A percentile compares a stretch with the other conserved stretches of the same genome.
Evolutionary conservation across 108 stramenopile species (phyloP).

Genomic region (Cylindrotheca fusiformis): DNA sequence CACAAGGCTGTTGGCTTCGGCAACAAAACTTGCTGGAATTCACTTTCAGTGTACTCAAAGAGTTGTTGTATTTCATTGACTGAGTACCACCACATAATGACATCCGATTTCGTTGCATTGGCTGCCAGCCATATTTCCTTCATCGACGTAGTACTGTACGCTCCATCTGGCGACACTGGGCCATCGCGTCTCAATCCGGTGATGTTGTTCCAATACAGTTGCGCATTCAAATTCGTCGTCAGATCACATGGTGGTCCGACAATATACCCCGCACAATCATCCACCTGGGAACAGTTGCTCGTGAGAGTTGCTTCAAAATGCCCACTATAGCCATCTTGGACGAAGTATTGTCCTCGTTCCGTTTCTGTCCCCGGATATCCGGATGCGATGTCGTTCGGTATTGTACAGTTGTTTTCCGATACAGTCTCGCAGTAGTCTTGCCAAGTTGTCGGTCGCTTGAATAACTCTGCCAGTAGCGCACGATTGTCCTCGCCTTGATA

Average conservation of each 20-base stretch:
- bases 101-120: constrained; percentile 27
- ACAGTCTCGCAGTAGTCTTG: constrained; percentile 35
- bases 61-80: constrained; percentile 14
- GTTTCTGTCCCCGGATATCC: not conserved
- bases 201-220: constrained; percentile 31
- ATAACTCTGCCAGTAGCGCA: constrained; percentile 27
- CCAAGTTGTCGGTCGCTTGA: constrained; percentile 43
- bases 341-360: constrained; percentile 14
- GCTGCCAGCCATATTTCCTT: constrained; percentile 40
- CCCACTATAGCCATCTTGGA: constrained; percentile 16
- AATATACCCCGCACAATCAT: constrained; percentile 27
- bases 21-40: constrained; percentile 29
- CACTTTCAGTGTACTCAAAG: constrained; percentile 10
- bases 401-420: constrained; percentile 11
- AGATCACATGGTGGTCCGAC: constrained; percentile 25
- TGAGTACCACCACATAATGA: constrained; percentile 31
- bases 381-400: constrained; percentile 10
- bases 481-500: constrained; percentile 34
- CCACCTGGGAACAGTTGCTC: constrained; percentile 25
- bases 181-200: constrained; percentile 19
- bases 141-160: constrained; percentile 29
- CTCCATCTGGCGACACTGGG: constrained; percentile 15
- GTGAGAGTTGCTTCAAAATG: constrained; percentile 19
- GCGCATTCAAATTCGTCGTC: constrained; percentile 16
- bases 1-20: constrained; percentile 17